phyloP scores from a whole-genome alignment of 2,329 filamentous ascomycete genomes.

The Neophaeococcomyces mojaviensis region DNA sequence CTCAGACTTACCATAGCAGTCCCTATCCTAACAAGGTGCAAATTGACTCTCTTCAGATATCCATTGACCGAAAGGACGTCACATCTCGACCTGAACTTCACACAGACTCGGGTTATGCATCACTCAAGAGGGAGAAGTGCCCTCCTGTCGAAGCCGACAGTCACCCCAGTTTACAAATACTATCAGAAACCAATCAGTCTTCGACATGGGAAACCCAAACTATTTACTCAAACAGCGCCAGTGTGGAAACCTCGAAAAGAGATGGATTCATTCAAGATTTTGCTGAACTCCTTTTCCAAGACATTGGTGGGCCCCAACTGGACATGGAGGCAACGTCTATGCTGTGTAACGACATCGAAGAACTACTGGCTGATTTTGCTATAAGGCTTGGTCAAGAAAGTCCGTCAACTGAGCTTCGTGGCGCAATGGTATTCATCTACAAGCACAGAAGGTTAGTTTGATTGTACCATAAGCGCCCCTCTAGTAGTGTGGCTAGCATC shows the following conservation, averaged over 20 bases:
- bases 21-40: too few species aligned
- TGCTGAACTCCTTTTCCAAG: background rate
- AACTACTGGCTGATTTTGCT: background rate
- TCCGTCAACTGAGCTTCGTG: background rate
- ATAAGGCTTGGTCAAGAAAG: background rate
- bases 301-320: background rate
- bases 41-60: too few species aligned
- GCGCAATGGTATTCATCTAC: background rate
- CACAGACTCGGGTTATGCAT: background rate
- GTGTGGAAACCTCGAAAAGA: background rate
- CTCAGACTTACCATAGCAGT: too few species aligned
- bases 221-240: background rate
- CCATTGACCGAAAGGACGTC: too few species aligned
- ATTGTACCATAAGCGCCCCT: too few species aligned
- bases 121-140: background rate
- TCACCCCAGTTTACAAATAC: background rate
- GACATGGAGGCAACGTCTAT: background rate
- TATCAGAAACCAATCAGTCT: background rate
- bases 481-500: too few species aligned
- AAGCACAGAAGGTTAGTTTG: background rate
- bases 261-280: background rate
- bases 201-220: background rate
- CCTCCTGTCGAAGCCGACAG: background rate
- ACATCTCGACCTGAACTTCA: too few species aligned
- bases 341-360: background rate